Evolutionary conservation across 2,329 filamentous ascomycete genomes (phyloP).

Genomic region (Fusarium citri): DNA sequence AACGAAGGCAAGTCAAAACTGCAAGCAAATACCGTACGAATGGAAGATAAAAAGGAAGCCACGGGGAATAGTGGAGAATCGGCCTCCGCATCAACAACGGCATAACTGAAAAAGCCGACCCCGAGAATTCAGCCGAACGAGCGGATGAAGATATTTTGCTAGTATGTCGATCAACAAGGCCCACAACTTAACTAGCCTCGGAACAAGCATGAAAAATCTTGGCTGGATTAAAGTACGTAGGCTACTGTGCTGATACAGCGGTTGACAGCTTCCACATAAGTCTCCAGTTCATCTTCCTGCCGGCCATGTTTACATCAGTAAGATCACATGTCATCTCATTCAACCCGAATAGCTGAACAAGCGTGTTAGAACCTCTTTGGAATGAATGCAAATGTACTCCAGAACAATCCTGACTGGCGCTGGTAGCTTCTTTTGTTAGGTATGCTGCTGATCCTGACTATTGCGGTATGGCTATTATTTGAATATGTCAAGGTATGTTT

Average conservation of each 20-base stretch:
- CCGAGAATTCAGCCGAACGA: too few species aligned
- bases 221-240: not conserved
- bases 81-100: too few species aligned
- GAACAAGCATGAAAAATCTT: not conserved
- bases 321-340: too few species aligned
- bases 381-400: not conserved
- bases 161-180: not conserved
- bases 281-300: not conserved
- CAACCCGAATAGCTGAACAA: too few species aligned
- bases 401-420: not conserved
- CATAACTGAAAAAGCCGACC: too few species aligned
- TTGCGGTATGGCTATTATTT: not conserved
- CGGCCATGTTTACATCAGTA: not conserved
- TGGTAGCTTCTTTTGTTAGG: not conserved
- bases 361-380: not conserved
- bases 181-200: not conserved
- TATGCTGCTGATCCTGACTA: not conserved
- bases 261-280: too few species aligned
- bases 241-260: too few species aligned
- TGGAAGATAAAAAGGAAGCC: too few species aligned
- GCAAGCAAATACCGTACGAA: too few species aligned
- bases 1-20: too few species aligned
- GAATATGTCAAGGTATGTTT: not conserved
- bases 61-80: too few species aligned
- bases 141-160: too few species aligned